phyloP scores from a whole-genome alignment of 495 filamentous ascomycete species.

The Alectoria sarmentosa region DNA sequence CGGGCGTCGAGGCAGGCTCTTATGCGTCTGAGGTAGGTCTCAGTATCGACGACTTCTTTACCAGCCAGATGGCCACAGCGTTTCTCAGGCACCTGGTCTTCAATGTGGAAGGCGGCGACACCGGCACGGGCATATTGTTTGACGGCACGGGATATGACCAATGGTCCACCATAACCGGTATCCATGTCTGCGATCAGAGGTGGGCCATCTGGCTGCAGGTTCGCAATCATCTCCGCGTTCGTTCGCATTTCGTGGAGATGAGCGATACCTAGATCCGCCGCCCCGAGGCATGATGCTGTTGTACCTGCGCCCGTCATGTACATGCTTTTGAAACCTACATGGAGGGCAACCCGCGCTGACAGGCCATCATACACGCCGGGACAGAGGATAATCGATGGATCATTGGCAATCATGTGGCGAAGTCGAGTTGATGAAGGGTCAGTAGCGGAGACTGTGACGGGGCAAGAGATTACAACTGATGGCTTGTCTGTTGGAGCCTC shows the following conservation, averaged over 20 bases:
- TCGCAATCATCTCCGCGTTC: constrained; percentile 13
- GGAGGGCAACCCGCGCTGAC: neutral
- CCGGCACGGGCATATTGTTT: constrained; percentile 56
- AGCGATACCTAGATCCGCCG: neutral
- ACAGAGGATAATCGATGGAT: neutral
- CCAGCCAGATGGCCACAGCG: constrained; percentile 54
- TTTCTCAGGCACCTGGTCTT: constrained; percentile 64
- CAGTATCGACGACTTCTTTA: constrained; percentile 51
- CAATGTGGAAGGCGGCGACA: constrained; percentile 62
- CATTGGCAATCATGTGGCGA: neutral
- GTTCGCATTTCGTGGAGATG: neutral
- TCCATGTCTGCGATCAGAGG: constrained; percentile 65
- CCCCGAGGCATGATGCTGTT: neutral
- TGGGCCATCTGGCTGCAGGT: constrained; percentile 45
- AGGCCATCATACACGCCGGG: neutral
- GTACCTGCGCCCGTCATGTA: neutral
- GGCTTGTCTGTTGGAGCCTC: too few species aligned
- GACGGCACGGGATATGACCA: constrained; percentile 55
- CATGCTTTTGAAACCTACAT: neutral
- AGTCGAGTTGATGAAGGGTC: neutral
- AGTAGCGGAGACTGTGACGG: too few species aligned
- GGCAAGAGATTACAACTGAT: too few species aligned
- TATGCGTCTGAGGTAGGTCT: constrained; percentile 49
- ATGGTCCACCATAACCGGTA: constrained; percentile 51
- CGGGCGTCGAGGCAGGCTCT: constrained; percentile 43